Evolutionary conservation across 2,329 filamentous ascomycete species (phyloP), one percentile per base, ranked within the genome.

Genomic region (Trichophaea hybrida): DNA sequence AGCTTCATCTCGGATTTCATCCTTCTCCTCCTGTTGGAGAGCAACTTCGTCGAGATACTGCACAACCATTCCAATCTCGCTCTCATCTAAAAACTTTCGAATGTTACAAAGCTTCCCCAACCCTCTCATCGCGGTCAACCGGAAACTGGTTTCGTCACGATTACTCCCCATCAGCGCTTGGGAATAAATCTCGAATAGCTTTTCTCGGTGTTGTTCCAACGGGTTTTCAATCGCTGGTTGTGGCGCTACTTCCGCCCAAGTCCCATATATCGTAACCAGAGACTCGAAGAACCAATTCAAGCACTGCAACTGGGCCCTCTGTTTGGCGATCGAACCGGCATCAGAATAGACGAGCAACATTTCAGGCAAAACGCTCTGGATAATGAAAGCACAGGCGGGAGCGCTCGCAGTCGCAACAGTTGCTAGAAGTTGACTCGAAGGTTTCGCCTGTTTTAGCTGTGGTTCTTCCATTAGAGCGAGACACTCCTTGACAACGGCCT

Each of bases 391-490:
- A 55, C 80, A 80, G 0, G 81, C 75, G 15, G 75, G 70, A 0
- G 75, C 70, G 15, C 80, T 81, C 5, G 80, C 77, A 50, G 76
- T 74, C 1, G 80, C 77, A 8, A 83, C 71, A 5, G 76, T 77
- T 40, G 76, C 73, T 13, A 85, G 69, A 15, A 85, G 83, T 32
- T 79, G 76, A 15, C 80, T 80, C 2, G 81, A 77, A 7, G 81
- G 81, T 67, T 80, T 80, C 2, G 82, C 83, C 68, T 85, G 80
- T 68, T 84, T 84, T 4, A 82, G 82, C 49, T 82, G 81, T 5
- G 83, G 82, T 68, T 85, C 82, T 66, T 81, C 80, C 3, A 85
- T 73, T 66, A 84, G 81, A 62, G 85, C 80, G 61, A 83, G 80
- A 68, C 82, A 84, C 71, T 85, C 83, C 66, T 82, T 82, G 50